Conservation (phyloP, 257 asterid genomes). For the Prunella vulgaris region DNA sequence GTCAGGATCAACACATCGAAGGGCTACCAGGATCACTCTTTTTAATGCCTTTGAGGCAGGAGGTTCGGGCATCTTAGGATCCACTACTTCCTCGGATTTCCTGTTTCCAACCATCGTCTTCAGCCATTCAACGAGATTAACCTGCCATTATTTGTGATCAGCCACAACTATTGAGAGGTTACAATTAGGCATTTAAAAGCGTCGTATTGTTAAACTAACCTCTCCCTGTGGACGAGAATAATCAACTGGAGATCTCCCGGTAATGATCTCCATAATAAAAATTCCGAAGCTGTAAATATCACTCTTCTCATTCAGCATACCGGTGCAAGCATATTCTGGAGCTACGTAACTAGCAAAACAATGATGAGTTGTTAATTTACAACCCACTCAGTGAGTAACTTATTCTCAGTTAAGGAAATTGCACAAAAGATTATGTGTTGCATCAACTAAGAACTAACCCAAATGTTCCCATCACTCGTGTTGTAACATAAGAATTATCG, state of each 20-base stretch:
- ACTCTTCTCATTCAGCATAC: constrained; percentile 91
- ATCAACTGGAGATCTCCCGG: constrained; percentile 89
- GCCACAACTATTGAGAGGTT: constrained; percentile 6
- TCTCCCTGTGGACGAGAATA: constrained; percentile 71
- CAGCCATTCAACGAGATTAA: constrained; percentile 87
- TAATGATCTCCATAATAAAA: constrained; percentile 87
- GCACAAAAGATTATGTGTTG: not conserved
- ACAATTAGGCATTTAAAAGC: not conserved
- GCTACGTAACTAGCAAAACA: constrained; percentile 72
- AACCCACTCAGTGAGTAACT: not conserved
- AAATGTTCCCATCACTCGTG: constrained; percentile 96
- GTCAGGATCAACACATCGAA: constrained; percentile 94
- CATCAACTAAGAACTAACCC: constrained; percentile 53
- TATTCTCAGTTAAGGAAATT: not conserved
- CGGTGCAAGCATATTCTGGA: constrained; percentile 96
- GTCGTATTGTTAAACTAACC: constrained; percentile 38
- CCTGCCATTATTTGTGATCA: constrained; percentile 37
- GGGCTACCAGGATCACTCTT: constrained; percentile 86
- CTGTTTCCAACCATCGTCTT: constrained; percentile 82
- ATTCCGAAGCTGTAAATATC: constrained; percentile 91
- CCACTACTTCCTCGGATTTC: constrained; percentile 88
- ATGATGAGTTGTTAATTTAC: constrained; percentile 12
- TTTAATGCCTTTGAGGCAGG: constrained; percentile 79
- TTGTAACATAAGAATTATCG: constrained; percentile 74
- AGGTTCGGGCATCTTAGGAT: constrained; percentile 72